Evolutionary conservation across 768 basidiomycete species (phyloP).

Genomic region (Lentinula sp.): DNA sequence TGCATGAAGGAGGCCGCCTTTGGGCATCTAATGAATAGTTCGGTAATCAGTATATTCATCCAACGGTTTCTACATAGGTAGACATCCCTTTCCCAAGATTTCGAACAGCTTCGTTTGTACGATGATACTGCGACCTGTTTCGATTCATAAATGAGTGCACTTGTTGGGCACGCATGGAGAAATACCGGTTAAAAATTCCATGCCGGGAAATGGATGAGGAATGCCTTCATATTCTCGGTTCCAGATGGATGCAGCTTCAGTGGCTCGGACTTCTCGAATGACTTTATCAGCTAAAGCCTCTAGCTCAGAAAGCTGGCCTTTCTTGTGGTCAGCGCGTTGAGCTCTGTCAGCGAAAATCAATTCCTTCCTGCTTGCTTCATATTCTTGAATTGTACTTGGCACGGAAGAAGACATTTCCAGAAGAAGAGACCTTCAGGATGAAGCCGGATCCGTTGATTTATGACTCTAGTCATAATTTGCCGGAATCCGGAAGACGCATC

Average conservation of each 20-base stretch:
- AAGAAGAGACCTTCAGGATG: too few species aligned
- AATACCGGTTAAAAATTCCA: constrained; percentile 70
- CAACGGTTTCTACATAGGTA: neutral
- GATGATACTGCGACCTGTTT: constrained; percentile 48
- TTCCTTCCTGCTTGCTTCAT: constrained; percentile 5
- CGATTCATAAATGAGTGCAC: neutral
- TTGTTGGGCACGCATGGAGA: neutral
- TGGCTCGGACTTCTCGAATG: constrained; percentile 45
- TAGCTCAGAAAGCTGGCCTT: constrained; percentile 20
- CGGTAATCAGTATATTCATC: neutral
- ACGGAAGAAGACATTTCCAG: neutral
- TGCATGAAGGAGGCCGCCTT: constrained; percentile 68
- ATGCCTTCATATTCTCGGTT: constrained; percentile 41
- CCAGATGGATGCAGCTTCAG: constrained; percentile 59
- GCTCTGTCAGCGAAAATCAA: constrained; percentile 37
- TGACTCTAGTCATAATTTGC: neutral
- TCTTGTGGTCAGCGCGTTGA: constrained; percentile 41
- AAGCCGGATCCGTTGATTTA: too few species aligned
- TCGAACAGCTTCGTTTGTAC: constrained; percentile 56
- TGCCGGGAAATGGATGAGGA: constrained; percentile 67
- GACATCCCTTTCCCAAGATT: constrained; percentile 49
- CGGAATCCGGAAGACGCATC: neutral
- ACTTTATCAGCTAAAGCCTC: constrained; percentile 54
- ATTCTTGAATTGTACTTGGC: constrained; percentile 6
- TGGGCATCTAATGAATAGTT: constrained; percentile 59